Evolutionary conservation across 768 basidiomycete genomes (phyloP).

Genomic region (Pulveroboletus sp.): DNA sequence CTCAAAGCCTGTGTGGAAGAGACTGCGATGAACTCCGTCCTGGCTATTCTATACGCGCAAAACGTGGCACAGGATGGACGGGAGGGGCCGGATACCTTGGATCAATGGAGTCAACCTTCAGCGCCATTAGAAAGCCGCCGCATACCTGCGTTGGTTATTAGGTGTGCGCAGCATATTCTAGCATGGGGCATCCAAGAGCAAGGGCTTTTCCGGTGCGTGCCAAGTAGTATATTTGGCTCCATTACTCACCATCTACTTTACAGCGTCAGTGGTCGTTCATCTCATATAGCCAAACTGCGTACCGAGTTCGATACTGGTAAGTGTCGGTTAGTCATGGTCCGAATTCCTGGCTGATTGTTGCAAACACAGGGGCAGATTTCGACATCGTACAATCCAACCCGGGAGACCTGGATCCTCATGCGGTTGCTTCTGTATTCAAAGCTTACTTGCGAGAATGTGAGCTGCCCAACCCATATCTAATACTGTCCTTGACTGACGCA

Average conservation of each 20-base stretch:
- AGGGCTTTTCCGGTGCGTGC: slow-evolving; percentile 72
- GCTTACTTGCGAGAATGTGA: slow-evolving; percentile 88
- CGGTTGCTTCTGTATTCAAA: slow-evolving; percentile 90
- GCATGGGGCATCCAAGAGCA: slow-evolving; percentile 85
- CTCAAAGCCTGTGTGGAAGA: slow-evolving; percentile 52
- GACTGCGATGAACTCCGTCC: slow-evolving; percentile 43
- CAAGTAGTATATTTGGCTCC: background rate
- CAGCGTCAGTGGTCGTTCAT: slow-evolving; percentile 80
- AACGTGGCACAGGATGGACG: background rate
- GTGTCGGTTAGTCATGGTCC: slow-evolving; percentile 16
- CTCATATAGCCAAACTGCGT: slow-evolving; percentile 71
- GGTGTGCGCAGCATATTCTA: slow-evolving; percentile 79
- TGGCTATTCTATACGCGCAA: slow-evolving; percentile 8
- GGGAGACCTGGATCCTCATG: slow-evolving; percentile 90
- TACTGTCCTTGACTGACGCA: slow-evolving; percentile 4
- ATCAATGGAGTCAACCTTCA: slow-evolving; percentile 18
- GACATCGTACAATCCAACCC: slow-evolving; percentile 75
- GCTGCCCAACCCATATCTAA: slow-evolving; percentile 30
- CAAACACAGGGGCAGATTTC: slow-evolving; percentile 70
- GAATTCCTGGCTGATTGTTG: slow-evolving; percentile 4
- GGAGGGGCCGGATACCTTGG: background rate
- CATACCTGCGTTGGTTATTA: slow-evolving; percentile 72
- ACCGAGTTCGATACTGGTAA: slow-evolving; percentile 78
- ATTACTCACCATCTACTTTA: slow-evolving; percentile 15
- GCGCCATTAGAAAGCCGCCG: slow-evolving; percentile 43